Evolutionary conservation across 495 filamentous ascomycete genomes (phyloP), one percentile per base, ranked within the genome.

Genomic region (Neurospora sp.): DNA sequence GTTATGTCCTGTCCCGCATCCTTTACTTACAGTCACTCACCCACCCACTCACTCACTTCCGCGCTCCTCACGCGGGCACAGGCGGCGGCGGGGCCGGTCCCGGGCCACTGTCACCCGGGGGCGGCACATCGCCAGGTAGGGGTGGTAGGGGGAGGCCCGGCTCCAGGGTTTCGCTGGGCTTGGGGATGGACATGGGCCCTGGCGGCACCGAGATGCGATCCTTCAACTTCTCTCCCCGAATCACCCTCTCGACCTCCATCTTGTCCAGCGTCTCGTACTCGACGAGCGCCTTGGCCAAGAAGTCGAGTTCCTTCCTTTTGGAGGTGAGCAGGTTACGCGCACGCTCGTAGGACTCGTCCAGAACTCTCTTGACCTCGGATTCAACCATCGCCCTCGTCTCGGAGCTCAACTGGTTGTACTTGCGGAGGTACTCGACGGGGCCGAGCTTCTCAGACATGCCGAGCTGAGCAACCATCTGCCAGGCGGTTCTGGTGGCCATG

Each of bases 191-290:
- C 82, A 88, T 87, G 7, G 81, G 81, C 0, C 85, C 86, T 11
- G 76, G 81, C 0, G 86, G 85, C 41, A 88, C 82, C 3, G 83
- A 73, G 27, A 85, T 82, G 11, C 85, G 84, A 41, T 80, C 88
- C n/a, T 83, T 79, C 20, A 98, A 83, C 79, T 92, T 92, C 82
- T 97, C 93, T 20, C 96, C 96, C 72, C 86, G 86, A 37, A 98
- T 86, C 3, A 97, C 92, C 83, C 91, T 93, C 80, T 92, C 92
- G 77, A 98, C 95, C 78, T 99, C 96, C 35, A 92, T 91, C 79
- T 90, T 91, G 75, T 89, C 92, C 31, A 98, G 83, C 3, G 93
- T 96, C 83, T 98, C 96, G 82, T 98, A 98, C 84, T 98, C 91
- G 37, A 99, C 89, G 14, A 99, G 83, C 4, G 94, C 96, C 77